A percentile compares a stretch with the other conserved stretches of the same genome.
phyloP scores from a whole-genome alignment of 495 filamentous ascomycete species.

The Penicillium daleae region DNA sequence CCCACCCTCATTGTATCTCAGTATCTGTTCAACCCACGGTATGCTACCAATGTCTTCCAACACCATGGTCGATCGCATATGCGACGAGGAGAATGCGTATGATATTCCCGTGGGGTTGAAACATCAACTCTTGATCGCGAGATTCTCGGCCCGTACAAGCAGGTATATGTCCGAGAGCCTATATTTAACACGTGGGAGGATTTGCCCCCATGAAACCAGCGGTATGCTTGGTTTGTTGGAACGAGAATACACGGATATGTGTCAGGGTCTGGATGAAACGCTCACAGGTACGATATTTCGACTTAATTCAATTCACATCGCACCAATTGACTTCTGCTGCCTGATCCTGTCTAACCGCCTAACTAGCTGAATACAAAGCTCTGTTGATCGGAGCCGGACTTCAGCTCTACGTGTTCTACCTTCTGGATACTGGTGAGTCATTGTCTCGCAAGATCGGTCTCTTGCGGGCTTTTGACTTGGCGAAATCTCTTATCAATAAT shows the following conservation, averaged over 20 bases:
- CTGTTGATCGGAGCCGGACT: conserved; percentile 12
- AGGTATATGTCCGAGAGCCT: conserved; percentile 7
- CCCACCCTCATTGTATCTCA: background rate
- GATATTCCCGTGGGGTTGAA: conserved; percentile 9
- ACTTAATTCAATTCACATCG: background rate
- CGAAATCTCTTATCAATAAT: too few relatives aligned
- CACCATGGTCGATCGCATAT: conserved; percentile 16
- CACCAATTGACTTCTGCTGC: background rate
- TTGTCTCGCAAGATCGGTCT: too few relatives aligned
- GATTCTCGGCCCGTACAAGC: conserved; percentile 15
- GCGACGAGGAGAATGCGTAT: conserved; percentile 11
- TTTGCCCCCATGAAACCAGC: background rate
- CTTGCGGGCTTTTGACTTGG: too few relatives aligned
- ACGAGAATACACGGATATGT: conserved; percentile 5
- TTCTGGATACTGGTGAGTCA: conserved; percentile 11
- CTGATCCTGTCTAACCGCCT: background rate
- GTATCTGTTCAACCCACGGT: conserved; percentile 10
- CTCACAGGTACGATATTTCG: conserved; percentile 7
- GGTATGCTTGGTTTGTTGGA: conserved; percentile 8
- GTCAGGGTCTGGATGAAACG: background rate
- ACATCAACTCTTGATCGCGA: conserved; percentile 20
- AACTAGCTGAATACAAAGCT: conserved; percentile 14
- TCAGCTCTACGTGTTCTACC: conserved; percentile 26
- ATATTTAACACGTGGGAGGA: background rate
- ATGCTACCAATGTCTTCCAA: conserved; percentile 8